A percentile compares a stretch with the other conserved stretches of the same genome.
These are phyloP conservation scores for Karstenula rhodostoma DNA, from an alignment of 2,329 filamentous ascomycete species.

Conservation along the genomic window DNA sequence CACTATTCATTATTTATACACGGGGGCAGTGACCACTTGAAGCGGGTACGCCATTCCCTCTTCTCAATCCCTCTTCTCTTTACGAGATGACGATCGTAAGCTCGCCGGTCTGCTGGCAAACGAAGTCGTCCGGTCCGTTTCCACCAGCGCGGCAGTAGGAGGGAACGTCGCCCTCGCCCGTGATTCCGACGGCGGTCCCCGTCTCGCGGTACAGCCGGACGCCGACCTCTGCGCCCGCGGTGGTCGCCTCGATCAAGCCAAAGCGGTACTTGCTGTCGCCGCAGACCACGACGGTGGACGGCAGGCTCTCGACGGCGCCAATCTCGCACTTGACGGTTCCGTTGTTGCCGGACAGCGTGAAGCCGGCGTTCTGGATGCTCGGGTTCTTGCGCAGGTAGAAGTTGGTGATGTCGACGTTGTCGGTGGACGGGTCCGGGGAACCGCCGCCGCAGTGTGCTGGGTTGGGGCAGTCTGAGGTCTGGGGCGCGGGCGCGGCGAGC, in stretches of 20 bases:
- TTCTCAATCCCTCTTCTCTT: neutral
- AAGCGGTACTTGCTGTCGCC: constrained; percentile 31
- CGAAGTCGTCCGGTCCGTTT: constrained; percentile 26
- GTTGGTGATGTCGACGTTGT: constrained; percentile 32
- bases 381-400: constrained; percentile 31
- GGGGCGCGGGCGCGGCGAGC: constrained; percentile 29
- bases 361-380: constrained; percentile 24
- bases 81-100: constrained; percentile 24
- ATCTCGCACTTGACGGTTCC: constrained; percentile 23
- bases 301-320: constrained; percentile 22
- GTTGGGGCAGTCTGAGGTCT: constrained; percentile 32
- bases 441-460: constrained; percentile 16
- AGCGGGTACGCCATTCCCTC: neutral
- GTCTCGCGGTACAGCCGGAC: constrained; percentile 30
- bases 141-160: constrained; percentile 35
- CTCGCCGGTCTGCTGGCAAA: constrained; percentile 25
- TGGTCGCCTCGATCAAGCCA: constrained; percentile 18
- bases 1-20: neutral
- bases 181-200: constrained; percentile 20
- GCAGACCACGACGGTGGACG: constrained; percentile 25
- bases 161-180: constrained; percentile 19
- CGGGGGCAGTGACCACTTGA: neutral
- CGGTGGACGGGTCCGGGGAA: constrained; percentile 13
- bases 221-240: constrained; percentile 14
- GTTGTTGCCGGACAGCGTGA: constrained; percentile 32